These are phyloP conservation scores for Fusarium sp. DNA, from an alignment of 2,329 filamentous ascomycete genomes.

Conservation along the genomic window DNA sequence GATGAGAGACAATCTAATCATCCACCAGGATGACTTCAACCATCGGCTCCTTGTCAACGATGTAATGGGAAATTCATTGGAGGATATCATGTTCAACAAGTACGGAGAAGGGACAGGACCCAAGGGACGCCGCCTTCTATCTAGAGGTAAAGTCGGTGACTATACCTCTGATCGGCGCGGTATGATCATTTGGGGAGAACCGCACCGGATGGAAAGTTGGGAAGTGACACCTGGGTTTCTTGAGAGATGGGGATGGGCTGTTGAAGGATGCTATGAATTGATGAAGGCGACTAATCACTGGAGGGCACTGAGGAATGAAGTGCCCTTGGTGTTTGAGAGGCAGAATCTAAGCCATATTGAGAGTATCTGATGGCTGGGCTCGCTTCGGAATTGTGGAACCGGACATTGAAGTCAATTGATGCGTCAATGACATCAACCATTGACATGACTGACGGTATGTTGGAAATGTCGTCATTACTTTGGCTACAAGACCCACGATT, in stretches of 20 bases:
- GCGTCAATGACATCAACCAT: conserved; percentile 33
- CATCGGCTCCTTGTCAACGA: neutral
- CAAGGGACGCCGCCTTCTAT: neutral
- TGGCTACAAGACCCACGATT: neutral
- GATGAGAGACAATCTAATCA: conserved; percentile 10
- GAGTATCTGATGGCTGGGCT: rapidly evolving
- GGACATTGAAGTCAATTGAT: neutral
- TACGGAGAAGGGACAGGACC: conserved; percentile 5
- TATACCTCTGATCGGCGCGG: neutral
- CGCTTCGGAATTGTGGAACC: neutral
- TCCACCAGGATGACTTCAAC: neutral
- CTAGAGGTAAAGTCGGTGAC: neutral
- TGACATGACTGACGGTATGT: neutral
- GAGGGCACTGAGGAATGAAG: conserved; percentile 4
- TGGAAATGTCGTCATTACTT: conserved; percentile 26
- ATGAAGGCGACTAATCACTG: conserved; percentile 8
- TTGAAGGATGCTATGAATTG: conserved; percentile 5
- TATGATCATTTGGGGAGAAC: conserved; percentile 6
- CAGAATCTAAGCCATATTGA: too few species aligned
- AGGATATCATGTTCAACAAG: conserved; percentile 12
- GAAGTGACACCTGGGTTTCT: conserved; percentile 10
- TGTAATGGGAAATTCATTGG: neutral
- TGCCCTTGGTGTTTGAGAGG: neutral
- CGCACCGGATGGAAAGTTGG: neutral
- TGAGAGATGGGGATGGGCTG: conserved; percentile 9